phyloP scores from a whole-genome alignment of 2,329 filamentous ascomycete species.

The Aspergillus sp. region DNA sequence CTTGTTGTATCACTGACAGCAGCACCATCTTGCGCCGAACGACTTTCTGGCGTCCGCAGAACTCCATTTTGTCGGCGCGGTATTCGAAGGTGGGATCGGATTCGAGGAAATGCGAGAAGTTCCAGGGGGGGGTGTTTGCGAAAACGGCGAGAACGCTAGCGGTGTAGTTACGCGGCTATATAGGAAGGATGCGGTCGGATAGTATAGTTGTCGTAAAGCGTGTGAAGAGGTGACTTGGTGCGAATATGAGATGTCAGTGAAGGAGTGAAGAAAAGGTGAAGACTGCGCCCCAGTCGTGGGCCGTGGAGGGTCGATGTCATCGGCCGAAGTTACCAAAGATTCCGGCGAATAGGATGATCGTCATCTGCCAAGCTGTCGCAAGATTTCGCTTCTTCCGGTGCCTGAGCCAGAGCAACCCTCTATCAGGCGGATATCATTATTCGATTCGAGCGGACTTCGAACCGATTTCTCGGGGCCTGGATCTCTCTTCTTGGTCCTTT shows the following conservation, averaged over 20 bases:
- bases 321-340: constrained; percentile 24
- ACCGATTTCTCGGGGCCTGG: neutral
- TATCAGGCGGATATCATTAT: neutral
- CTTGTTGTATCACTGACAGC: constrained; percentile 55
- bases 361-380: constrained; percentile 34
- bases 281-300: constrained; percentile 23
- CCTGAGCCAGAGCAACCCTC: constrained; percentile 14
- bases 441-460: neutral
- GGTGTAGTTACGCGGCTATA: neutral
- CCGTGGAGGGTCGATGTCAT: constrained; percentile 36
- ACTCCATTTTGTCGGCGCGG: constrained; percentile 44
- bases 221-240: neutral
- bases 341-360: constrained; percentile 59
- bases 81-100: constrained; percentile 4
- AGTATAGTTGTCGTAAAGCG: neutral
- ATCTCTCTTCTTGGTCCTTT: neutral
- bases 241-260: constrained; percentile 11
- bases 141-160: neutral
- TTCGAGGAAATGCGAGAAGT: constrained; percentile 1
- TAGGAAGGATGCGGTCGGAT: neutral
- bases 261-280: constrained; percentile 20
- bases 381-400: constrained; percentile 11
- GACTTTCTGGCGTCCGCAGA: constrained; percentile 75
- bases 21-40: constrained; percentile 96
- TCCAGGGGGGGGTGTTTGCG: constrained; percentile 7